A percentile compares a stretch with the other conserved stretches of the same genome.
phyloP scores from a whole-genome alignment of 805 yeast genomes.

The Teunomyces pallodes region DNA sequence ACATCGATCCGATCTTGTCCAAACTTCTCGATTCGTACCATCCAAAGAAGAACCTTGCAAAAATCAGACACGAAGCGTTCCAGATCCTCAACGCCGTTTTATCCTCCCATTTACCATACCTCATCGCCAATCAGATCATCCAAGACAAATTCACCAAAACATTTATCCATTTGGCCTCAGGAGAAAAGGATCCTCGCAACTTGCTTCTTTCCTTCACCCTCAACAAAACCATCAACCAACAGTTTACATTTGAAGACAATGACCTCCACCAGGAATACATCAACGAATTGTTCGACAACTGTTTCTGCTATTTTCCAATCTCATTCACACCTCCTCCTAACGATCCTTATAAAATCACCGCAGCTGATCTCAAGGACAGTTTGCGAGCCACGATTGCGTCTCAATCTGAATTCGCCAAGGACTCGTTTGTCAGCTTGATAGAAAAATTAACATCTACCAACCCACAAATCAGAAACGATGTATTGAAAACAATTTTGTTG shows the following conservation, averaged over 20 bases:
- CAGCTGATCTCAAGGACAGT: conserved; percentile 62
- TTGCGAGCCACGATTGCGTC: conserved; percentile 64
- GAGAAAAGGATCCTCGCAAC: conserved; percentile 95
- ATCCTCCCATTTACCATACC: conserved; percentile 20
- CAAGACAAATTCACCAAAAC: conserved; percentile 49
- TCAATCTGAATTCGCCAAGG: conserved; percentile 61
- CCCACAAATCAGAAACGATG: conserved; percentile 69
- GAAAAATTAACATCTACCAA: conserved; percentile 80
- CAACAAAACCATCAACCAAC: conserved; percentile 44
- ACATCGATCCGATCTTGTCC: conserved; percentile 10
- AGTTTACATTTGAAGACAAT: conserved; percentile 25
- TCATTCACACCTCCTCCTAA: conserved; percentile 90
- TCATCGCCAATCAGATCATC: conserved; percentile 14
- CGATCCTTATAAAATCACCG: conserved; percentile 81
- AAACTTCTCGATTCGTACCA: conserved; percentile 34
- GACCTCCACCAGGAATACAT: conserved; percentile 40
- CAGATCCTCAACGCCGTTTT: conserved; percentile 41
- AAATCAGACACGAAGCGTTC: conserved; percentile 60
- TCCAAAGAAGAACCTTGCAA: conserved; percentile 58
- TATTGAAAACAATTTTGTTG: conserved; percentile 56
- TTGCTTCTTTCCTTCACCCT: conserved; percentile 66
- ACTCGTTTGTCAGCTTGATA: conserved; percentile 70
- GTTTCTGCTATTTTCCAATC: conserved; percentile 95
- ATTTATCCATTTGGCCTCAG: conserved; percentile 68
- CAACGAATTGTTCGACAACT: conserved; percentile 78